A percentile compares a stretch with the other conserved stretches of the same genome.
phyloP scores from a whole-genome alignment of 768 basidiomycete species.

The Tricholoma flavovirens region DNA sequence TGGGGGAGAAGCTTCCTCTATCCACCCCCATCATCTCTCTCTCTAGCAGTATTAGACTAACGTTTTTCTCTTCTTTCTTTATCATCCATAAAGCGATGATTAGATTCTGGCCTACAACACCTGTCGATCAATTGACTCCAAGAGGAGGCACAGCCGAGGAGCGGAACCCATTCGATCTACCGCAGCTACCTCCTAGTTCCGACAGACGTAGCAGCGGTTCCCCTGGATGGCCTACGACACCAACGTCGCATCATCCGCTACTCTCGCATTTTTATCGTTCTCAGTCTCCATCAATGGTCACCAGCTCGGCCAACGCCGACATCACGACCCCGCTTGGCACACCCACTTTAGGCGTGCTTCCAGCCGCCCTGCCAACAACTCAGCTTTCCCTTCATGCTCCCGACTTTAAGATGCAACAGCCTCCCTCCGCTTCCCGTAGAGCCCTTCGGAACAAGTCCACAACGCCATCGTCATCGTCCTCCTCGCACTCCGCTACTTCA shows the following conservation, averaged over 20 bases:
- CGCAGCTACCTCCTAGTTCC: not conserved
- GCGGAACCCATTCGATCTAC: constrained; percentile 61
- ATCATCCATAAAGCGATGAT: constrained; percentile 44
- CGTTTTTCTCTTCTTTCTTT: constrained; percentile 13
- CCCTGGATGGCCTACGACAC: constrained; percentile 19
- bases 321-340: constrained; percentile 33
- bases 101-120: constrained; percentile 57
- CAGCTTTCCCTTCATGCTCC: constrained; percentile 81
- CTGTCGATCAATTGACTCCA: constrained; percentile 58
- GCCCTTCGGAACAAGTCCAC: constrained; percentile 15
- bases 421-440: constrained; percentile 39
- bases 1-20: not conserved
- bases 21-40: constrained; percentile 10
- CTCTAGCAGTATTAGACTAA: constrained; percentile 14
- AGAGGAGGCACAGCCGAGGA: constrained; percentile 35
- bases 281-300: constrained; percentile 26
- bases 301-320: constrained; percentile 38
- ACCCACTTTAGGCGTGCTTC: constrained; percentile 39
- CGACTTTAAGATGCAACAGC: constrained; percentile 73
- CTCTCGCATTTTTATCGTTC: constrained; percentile 20
- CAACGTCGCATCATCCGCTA: constrained; percentile 31
- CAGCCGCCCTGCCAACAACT: constrained; percentile 49
- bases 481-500: constrained; percentile 26
- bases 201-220: constrained; percentile 7
- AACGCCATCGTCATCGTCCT: constrained; percentile 32